Evolutionary conservation across 1,284 basidiomycete genomes (phyloP).

Genomic region (Microbotryum scabiosae): DNA sequence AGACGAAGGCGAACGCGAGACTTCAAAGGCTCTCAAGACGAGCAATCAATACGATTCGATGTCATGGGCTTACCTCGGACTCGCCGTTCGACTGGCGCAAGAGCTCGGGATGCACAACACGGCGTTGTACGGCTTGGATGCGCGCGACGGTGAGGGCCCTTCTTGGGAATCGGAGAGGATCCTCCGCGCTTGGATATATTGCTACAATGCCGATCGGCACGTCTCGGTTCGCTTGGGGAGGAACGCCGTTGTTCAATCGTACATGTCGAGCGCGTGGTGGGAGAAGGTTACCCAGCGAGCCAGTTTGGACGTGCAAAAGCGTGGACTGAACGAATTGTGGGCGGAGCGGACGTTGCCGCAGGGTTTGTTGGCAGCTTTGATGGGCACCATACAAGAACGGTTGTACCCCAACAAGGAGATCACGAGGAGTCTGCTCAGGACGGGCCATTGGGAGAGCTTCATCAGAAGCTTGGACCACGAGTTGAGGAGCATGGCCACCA

Average conservation of each 20-base stretch:
- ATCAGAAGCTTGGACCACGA: conserved; percentile 27
- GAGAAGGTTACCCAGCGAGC: conserved; percentile 24
- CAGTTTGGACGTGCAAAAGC: conserved; percentile 13
- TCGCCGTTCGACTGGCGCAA: conserved; percentile 26
- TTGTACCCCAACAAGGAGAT: conserved; percentile 30
- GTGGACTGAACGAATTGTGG: conserved; percentile 21
- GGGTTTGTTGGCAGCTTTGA: conserved; percentile 23
- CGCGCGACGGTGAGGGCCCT: neutral
- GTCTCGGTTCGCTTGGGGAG: conserved; percentile 26
- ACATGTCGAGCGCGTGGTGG: conserved; percentile 30
- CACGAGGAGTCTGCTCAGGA: conserved; percentile 19
- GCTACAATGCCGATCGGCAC: conserved; percentile 30
- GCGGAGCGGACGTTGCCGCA: conserved; percentile 22
- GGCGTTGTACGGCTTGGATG: conserved; percentile 19
- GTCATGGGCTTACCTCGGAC: conserved; percentile 26
- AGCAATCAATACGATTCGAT: conserved; percentile 26
- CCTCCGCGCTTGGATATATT: conserved; percentile 7
- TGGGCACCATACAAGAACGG: conserved; percentile 30
- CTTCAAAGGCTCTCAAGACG: conserved; percentile 10
- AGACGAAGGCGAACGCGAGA: conserved; percentile 2
- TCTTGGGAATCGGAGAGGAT: neutral
- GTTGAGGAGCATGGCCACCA: conserved; percentile 20
- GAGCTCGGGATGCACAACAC: conserved; percentile 26
- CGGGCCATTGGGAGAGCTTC: conserved; percentile 28
- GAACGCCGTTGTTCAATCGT: conserved; percentile 27